These are phyloP conservation scores for Colletotrichum trifolii DNA, from an alignment of 2,329 filamentous ascomycete genomes.

Conservation along the genomic window DNA sequence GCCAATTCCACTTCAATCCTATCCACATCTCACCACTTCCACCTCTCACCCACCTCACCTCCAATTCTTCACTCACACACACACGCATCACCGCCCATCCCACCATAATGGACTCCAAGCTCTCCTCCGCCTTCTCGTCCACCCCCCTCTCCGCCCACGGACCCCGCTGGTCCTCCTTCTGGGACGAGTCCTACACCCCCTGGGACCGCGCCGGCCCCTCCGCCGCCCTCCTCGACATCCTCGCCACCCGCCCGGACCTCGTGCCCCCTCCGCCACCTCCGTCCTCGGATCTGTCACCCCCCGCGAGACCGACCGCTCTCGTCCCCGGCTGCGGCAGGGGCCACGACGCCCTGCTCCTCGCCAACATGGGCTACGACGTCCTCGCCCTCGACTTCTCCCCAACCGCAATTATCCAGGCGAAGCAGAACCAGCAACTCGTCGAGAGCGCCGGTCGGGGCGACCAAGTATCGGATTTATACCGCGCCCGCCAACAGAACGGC, in stretches of 20 bases:
- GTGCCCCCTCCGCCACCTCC: conserved; percentile 44
- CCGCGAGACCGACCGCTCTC: conserved; percentile 58
- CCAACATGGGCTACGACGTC: conserved; percentile 80
- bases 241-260: conserved; percentile 57
- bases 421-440: conserved; percentile 51
- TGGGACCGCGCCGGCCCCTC: conserved; percentile 68
- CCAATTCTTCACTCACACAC: no score
- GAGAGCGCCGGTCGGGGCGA: conserved; percentile 41
- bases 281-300: background rate
- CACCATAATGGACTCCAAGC: conserved; percentile 34
- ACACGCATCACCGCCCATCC: background rate
- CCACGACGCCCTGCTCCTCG: conserved; percentile 82
- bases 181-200: conserved; percentile 57
- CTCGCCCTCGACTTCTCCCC: conserved; percentile 77
- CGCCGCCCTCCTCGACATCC: conserved; percentile 63
- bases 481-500: conserved; percentile 42
- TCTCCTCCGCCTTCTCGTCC: conserved; percentile 49
- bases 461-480: conserved; percentile 56
- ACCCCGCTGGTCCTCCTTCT: conserved; percentile 60
- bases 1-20: no score
- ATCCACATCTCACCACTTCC: no score
- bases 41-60: no score
- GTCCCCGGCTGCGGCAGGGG: conserved; percentile 87
- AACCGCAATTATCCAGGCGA: conserved; percentile 57
- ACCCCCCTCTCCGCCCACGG: conserved; percentile 49